Evolutionary conservation across 2,329 filamentous ascomycete genomes (phyloP).

Genomic region (Magnaporthiopsis incrustans): DNA sequence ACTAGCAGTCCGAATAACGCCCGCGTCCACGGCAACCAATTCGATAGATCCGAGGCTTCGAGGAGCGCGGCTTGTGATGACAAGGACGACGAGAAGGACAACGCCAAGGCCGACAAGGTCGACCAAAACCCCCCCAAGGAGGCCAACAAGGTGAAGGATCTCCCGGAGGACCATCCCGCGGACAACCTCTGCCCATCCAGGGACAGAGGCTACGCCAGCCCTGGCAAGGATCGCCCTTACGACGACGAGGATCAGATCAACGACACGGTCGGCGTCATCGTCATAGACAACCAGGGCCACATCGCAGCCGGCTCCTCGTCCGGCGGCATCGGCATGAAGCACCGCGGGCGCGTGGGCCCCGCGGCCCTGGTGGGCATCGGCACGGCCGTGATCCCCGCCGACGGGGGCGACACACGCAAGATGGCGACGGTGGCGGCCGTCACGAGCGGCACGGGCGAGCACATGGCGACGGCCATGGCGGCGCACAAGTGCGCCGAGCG

Average conservation of each 20-base stretch:
- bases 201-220: not conserved
- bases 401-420: constrained; percentile 52
- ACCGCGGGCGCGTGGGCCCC: constrained; percentile 81
- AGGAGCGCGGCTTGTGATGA: not conserved
- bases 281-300: constrained; percentile 74
- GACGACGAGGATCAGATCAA: constrained; percentile 58
- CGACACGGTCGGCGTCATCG: constrained; percentile 94
- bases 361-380: constrained; percentile 90
- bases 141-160: not conserved
- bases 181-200: not conserved
- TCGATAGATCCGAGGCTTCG: constrained; percentile 5
- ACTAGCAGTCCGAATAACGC: not conserved
- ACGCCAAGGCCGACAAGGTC: not conserved
- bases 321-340: constrained; percentile 97
- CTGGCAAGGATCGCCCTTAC: constrained; percentile 6
- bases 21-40: not conserved
- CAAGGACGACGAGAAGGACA: not conserved
- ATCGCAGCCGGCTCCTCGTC: constrained; percentile 96
- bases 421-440: constrained; percentile 65
- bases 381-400: constrained; percentile 75
- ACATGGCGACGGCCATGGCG: constrained; percentile 94
- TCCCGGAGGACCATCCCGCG: not conserved
- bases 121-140: not conserved
- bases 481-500: constrained; percentile 80
- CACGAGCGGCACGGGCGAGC: constrained; percentile 91